A percentile compares a stretch with the other conserved stretches of the same genome.
Evolutionary conservation across 2,329 filamentous ascomycete genomes (phyloP).

Genomic region (Cryoendolithus antarcticus): DNA sequence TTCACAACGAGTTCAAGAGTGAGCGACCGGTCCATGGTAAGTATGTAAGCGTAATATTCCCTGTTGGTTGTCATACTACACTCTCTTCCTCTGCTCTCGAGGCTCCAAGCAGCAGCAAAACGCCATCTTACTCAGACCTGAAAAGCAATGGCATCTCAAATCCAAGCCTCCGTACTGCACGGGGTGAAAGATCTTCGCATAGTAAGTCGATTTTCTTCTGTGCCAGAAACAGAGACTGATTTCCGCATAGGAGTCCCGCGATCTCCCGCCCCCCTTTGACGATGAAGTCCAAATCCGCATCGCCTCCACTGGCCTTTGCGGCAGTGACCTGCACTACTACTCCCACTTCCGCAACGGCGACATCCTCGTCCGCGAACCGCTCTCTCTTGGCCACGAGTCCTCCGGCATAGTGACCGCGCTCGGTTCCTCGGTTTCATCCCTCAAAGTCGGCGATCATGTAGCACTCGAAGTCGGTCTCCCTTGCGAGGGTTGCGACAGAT

Average conservation of each 20-base stretch:
- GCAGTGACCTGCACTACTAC: conserved; percentile 74
- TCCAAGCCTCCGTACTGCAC: conserved; percentile 43
- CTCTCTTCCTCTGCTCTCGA: no score
- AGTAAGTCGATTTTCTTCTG: conserved; percentile 26
- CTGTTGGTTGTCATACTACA: no score
- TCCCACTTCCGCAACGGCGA: conserved; percentile 74
- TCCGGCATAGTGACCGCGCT: conserved; percentile 65
- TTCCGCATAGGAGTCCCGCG: conserved; percentile 38
- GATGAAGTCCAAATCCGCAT: conserved; percentile 53
- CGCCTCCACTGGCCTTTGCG: conserved; percentile 56
- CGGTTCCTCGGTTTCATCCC: conserved; percentile 39
- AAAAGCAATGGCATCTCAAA: conserved; percentile 16
- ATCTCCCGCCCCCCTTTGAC: conserved; percentile 32
- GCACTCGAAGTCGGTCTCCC: conserved; percentile 84
- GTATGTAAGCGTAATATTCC: no score
- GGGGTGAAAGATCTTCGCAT: conserved; percentile 48
- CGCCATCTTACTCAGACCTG: no score
- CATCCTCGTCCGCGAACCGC: conserved; percentile 69
- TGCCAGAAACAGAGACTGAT: no score
- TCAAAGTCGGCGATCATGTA: conserved; percentile 67
- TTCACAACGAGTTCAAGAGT: no score
- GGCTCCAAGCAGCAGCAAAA: no score
- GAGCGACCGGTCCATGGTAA: no score
- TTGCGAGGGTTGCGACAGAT: conserved; percentile 52
- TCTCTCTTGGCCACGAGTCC: conserved; percentile 69